Evolutionary conservation across 2,329 filamentous ascomycete genomes (phyloP), one percentile per base, ranked within the genome.

Genomic region (Arachnomyces sp.): DNA sequence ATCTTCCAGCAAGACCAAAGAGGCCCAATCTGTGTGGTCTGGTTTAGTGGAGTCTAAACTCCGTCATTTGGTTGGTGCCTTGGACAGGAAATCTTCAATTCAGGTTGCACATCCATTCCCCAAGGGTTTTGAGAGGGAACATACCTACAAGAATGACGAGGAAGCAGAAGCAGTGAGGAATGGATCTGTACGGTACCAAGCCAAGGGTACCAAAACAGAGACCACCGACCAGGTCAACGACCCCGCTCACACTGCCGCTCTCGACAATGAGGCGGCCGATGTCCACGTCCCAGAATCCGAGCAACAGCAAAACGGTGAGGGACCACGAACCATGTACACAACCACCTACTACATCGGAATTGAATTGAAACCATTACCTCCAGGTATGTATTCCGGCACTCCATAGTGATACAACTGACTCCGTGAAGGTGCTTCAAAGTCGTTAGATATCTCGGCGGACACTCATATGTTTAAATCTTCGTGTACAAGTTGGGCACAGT

Each of bases 291-390:
- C 62, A n/a, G 59, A 63, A 7, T 49, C 53, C 12, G 54, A 63
- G 31, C 20, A 25, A 25, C 56, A 60, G 31, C 53, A 56, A 18
- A 61, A 61, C 31, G 60, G 55, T 18, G 60, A 67, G 17, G 63
- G 67, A 44, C 62, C 65, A 28, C 63, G 66, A 39, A 72, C 70
- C 34, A 66, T 96, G 18, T 94, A 85, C 59, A 96, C 90, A 0
- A 88, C 87, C 16, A 95, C 89, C 1, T 90, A 89, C 61, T 98
- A 96, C 58, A 87, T 98, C 56, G 92, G 92, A 28, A 72, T 96
- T 35, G 83, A 90, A 56, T 65, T 96, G 42, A 74, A 76, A 35
- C 76, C 82, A 52, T 66, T 95, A 40, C 73, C 74, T 29, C 76
- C 81, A 69, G 82, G 85, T 87, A 73, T 59, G 76, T 67, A 33